These are phyloP conservation scores for Paramecium sonneborni DNA, from an alignment of 73 alveolate genomes.

Conservation along the genomic window DNA sequence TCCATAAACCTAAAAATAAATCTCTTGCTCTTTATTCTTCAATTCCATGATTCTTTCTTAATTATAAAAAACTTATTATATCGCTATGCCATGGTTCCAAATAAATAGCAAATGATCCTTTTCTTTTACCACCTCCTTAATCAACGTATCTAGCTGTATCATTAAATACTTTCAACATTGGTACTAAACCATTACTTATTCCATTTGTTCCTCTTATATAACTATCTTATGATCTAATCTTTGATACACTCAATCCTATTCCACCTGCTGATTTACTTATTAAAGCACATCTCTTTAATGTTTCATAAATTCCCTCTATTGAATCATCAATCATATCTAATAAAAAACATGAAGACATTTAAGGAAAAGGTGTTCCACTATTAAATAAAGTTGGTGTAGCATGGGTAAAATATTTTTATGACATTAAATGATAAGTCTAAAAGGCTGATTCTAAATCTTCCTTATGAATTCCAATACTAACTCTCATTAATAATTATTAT, in stretches of 20 bases:
- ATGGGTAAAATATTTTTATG: slow-evolving; percentile 88
- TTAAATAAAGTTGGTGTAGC: slow-evolving; percentile 98
- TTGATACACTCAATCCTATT: slow-evolving; percentile 90
- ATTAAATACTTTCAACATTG: slow-evolving; percentile 96
- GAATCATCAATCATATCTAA: slow-evolving; percentile 88
- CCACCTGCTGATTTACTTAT: slow-evolving; percentile 97
- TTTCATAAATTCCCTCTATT: slow-evolving; percentile 92
- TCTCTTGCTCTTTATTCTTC: slow-evolving; percentile 97
- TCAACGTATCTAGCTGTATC: slow-evolving; percentile 95
- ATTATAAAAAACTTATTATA: slow-evolving; percentile 85
- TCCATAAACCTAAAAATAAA: slow-evolving; percentile 95
- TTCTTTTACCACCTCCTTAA: slow-evolving; percentile 98
- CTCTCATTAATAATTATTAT: slow-evolving; percentile 90
- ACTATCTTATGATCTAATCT: slow-evolving; percentile 88
- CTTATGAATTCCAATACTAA: slow-evolving; percentile 84
- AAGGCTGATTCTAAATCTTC: slow-evolving; percentile 79
- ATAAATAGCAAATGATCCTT: slow-evolving; percentile 96
- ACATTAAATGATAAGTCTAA: slow-evolving; percentile 86
- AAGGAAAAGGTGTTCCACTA: slow-evolving; percentile 91
- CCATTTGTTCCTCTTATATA: slow-evolving; percentile 97
- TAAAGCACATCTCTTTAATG: slow-evolving; percentile 88
- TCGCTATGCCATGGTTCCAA: slow-evolving; percentile 99
- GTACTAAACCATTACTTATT: slow-evolving; percentile 93
- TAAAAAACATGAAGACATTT: slow-evolving; percentile 92
- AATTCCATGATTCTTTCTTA: slow-evolving; percentile 94